phyloP scores from a whole-genome alignment of 768 basidiomycete genomes.

The Punctularia strigosozonata region DNA sequence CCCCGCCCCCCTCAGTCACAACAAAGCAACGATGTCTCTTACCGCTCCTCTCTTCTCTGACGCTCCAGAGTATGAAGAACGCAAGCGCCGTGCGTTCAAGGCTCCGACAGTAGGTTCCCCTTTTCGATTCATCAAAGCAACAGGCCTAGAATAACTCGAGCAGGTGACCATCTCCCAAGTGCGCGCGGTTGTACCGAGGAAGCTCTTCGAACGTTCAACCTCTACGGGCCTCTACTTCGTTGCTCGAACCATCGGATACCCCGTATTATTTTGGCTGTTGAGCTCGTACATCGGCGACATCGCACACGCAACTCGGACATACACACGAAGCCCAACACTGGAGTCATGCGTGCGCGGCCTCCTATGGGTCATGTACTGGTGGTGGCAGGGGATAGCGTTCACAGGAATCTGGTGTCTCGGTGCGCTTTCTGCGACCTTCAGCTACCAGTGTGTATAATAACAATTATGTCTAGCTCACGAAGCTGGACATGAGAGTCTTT shows the following conservation, averaged over 20 bases:
- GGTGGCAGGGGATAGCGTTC: slow-evolving; percentile 14
- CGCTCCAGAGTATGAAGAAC: not conserved
- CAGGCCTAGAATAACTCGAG: not conserved
- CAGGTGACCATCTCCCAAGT: not conserved
- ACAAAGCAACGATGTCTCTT: not conserved
- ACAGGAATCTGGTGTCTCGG: slow-evolving; percentile 14
- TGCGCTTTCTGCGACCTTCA: slow-evolving; percentile 1
- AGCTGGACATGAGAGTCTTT: slow-evolving; percentile 11
- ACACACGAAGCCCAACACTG: not conserved
- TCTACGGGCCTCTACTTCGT: not conserved
- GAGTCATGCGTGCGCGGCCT: not conserved
- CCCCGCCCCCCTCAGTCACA: no score
- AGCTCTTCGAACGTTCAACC: not conserved
- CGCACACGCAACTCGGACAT: not conserved
- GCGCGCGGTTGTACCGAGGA: not conserved
- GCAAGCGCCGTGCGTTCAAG: not conserved
- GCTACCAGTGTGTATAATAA: not conserved
- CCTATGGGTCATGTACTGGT: slow-evolving; percentile 13
- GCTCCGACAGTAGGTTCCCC: not conserved
- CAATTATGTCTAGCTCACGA: slow-evolving; percentile 28
- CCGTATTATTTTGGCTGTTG: not conserved
- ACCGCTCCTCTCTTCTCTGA: not conserved
- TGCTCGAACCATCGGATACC: not conserved
- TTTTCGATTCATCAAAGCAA: not conserved
- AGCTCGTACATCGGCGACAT: not conserved